A percentile compares a stretch with the other conserved stretches of the same genome.
Conservation (phyloP, 139 green algal species). For the Micromonas pusilla region DNA sequence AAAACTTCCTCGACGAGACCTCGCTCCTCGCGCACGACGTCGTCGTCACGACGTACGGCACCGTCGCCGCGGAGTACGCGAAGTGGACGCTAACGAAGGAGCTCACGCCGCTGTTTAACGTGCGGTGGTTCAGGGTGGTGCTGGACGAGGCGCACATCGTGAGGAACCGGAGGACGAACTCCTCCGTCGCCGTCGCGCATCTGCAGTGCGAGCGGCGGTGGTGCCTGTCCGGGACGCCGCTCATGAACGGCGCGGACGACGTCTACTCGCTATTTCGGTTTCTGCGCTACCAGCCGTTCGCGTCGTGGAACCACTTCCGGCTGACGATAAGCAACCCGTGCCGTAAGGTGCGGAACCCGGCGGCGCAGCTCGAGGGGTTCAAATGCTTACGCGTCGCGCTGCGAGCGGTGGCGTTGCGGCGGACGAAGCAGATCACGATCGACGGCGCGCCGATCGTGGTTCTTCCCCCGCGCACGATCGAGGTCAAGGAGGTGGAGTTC, state of each 20-base stretch:
- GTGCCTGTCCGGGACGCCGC: conserved; percentile 84
- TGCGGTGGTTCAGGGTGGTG: conserved; percentile 55
- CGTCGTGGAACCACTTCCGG: neutral
- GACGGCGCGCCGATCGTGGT: conserved; percentile 36
- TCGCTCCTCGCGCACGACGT: conserved; percentile 53
- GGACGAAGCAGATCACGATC: neutral
- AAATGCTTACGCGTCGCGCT: neutral
- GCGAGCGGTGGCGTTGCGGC: neutral
- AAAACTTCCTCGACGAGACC: neutral
- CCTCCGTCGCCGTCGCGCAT: conserved; percentile 38
- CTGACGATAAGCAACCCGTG: neutral
- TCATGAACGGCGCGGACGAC: conserved; percentile 88
- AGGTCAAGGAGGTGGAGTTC: conserved; percentile 29
- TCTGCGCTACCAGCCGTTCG: conserved; percentile 42
- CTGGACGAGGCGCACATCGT: conserved; percentile 87
- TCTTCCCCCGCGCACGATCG: conserved; percentile 24
- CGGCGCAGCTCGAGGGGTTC: neutral
- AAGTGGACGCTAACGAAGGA: neutral
- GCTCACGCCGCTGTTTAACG: conserved; percentile 22
- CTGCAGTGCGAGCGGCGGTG: conserved; percentile 48
- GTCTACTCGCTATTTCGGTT: conserved; percentile 82
- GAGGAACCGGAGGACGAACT: conserved; percentile 75
- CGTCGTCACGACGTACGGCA: conserved; percentile 88
- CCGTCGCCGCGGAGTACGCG: conserved; percentile 51
- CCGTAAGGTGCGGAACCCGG: neutral